Evolutionary conservation across 2,329 filamentous ascomycete genomes (phyloP).

Genomic region (Xylaria sp.): DNA sequence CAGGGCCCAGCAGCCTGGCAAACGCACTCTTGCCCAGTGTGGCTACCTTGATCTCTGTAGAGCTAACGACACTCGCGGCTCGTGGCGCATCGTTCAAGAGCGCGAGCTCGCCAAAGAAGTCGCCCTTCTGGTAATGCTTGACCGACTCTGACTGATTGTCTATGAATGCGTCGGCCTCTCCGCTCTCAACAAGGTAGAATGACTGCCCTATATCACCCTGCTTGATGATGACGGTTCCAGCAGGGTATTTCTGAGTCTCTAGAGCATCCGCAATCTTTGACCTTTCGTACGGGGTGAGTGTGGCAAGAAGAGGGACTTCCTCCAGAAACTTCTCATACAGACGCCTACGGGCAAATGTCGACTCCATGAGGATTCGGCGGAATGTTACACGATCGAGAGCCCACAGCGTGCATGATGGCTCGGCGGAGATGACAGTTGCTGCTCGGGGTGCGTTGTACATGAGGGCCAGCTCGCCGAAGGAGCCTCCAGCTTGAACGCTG

Average conservation of each 20-base stretch:
- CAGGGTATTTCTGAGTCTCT: slow-evolving; percentile 86
- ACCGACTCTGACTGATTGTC: slow-evolving; percentile 76
- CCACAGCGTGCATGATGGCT: slow-evolving; percentile 85
- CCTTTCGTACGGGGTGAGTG: slow-evolving; percentile 89
- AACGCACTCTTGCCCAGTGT: slow-evolving; percentile 94
- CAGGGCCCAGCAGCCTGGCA: slow-evolving; percentile 89
- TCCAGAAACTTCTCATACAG: slow-evolving; percentile 98
- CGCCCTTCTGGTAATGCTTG: slow-evolving; percentile 87
- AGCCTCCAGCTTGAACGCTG: slow-evolving; percentile 86
- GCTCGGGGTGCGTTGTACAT: slow-evolving; percentile 99
- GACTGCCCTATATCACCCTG: slow-evolving; percentile 92
- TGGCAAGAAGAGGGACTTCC: slow-evolving; percentile 86
- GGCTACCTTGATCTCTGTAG: slow-evolving; percentile 91
- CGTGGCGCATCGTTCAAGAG: slow-evolving; percentile 92
- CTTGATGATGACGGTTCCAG: slow-evolving; percentile 84
- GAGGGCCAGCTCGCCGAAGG: slow-evolving; percentile 94
- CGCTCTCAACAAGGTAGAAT: slow-evolving; percentile 90
- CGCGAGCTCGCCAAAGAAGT: slow-evolving; percentile 97
- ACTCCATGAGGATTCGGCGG: slow-evolving; percentile 97
- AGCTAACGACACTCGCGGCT: slow-evolving; percentile 86
- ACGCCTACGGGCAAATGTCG: slow-evolving; percentile 91
- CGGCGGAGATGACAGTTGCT: slow-evolving; percentile 88
- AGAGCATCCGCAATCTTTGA: slow-evolving; percentile 97
- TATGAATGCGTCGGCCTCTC: slow-evolving; percentile 89
- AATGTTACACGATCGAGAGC: slow-evolving; percentile 95